phyloP scores from a whole-genome alignment of 1,284 basidiomycete species.

The Porogramme epimiltina region DNA sequence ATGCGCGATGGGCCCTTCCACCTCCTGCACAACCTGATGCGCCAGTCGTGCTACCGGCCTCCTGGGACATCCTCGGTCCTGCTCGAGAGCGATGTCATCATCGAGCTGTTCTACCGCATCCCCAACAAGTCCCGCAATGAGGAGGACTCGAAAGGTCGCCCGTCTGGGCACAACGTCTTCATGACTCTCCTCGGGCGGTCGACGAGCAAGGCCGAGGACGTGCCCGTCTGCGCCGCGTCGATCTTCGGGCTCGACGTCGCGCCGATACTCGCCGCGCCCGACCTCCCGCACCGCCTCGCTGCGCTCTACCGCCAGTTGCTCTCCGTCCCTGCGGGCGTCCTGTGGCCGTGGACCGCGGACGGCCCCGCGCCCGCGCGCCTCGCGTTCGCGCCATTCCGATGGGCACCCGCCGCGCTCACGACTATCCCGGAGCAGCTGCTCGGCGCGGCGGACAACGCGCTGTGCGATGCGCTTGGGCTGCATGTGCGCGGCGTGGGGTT shows the following conservation, averaged over 20 bases:
- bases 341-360: too few relatives aligned
- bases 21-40: not conserved
- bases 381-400: too few relatives aligned
- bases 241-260: not conserved
- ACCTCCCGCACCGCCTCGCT: too few relatives aligned
- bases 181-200: not conserved
- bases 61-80: not conserved
- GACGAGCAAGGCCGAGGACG: slow-evolving; percentile 1
- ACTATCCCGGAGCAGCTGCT: too few relatives aligned
- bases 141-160: not conserved
- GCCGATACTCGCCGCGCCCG: not conserved
- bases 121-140: not conserved
- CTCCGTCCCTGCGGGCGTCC: too few relatives aligned
- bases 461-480: too few relatives aligned
- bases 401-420: too few relatives aligned
- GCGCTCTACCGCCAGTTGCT: too few relatives aligned
- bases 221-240: not conserved
- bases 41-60: not conserved
- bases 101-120: not conserved
- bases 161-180: not conserved
- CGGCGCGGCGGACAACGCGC: too few relatives aligned
- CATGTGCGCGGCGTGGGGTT: too few relatives aligned
- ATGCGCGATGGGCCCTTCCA: slow-evolving; percentile 2
- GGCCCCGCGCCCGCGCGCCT: too few relatives aligned
- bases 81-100: not conserved